Base-by-base conservation (phyloP, 306 rosid genomes). In the Begonia masoniana region DNA sequence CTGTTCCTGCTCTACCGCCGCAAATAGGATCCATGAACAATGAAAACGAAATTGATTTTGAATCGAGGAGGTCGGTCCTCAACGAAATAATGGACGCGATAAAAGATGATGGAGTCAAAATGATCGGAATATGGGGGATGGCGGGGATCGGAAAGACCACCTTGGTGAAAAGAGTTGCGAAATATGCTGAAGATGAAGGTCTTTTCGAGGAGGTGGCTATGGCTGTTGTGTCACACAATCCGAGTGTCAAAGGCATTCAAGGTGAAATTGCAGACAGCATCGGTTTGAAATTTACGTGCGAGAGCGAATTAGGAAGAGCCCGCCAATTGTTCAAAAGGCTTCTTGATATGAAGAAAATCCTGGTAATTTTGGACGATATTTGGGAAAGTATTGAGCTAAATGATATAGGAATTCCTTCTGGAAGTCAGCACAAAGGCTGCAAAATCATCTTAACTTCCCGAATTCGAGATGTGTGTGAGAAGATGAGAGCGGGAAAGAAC, bases 71-170 rank as follows among this genome's bases (percentile, higher is more conserved):
- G 51, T 49, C 10, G 51, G 10, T 10, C 10, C 12, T 24, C 0
- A 50, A 41, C 6, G 1, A 42, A 1, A 24, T 56, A 2, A n/a
- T 64, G 31, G 17, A 56, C 1, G 52, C 41, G 50, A 9, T 64
- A 11, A 14, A 4, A 26, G 10, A 15, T 12, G 12, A 35, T 9
- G 15, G 10, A 13, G 42, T 39, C 12, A 1, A 49, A 35, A 26
- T 12, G 47, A 57, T 57, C 43, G 57, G 62, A 49, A 45, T 64
- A 41, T 64, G 51, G 10, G 69, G 69, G 10, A 54, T 54, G 49
- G 23, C 54, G 0, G 67, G 67, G 3, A 35, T 64, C 10, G 69
- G 69, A 0, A 64, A 58, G 54, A 65, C 70, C n/a, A 51, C 62
- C 36, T 52, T 65, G 47, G 54, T 6, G 1, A 43, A 57, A 26